Evolutionary conservation across 768 basidiomycete species (phyloP).

Genomic region (Trametes gibbosa): DNA sequence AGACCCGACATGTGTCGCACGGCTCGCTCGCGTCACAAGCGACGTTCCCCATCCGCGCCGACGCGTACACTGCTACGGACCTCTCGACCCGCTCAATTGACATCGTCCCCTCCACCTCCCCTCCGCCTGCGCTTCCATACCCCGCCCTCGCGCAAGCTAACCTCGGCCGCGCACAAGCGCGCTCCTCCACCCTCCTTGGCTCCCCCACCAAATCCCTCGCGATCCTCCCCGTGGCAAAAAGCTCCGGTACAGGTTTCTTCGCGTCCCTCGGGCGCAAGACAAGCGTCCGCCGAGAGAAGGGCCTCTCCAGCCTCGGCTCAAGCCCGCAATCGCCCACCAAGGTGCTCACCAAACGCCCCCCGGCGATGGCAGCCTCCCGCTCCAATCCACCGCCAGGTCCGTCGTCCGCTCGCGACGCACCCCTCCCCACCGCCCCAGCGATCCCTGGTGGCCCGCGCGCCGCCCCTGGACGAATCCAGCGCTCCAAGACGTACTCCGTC

Average conservation of each 20-base stretch:
- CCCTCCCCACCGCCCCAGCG: slow-evolving; percentile 40
- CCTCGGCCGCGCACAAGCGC: slow-evolving; percentile 30
- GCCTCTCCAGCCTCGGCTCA: slow-evolving; percentile 5
- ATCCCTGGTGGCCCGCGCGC: slow-evolving; percentile 78
- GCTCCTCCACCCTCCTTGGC: slow-evolving; percentile 37
- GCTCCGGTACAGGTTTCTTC: slow-evolving; percentile 59
- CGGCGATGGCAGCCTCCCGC: slow-evolving; percentile 24
- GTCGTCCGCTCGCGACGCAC: slow-evolving; percentile 25
- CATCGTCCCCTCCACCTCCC: slow-evolving; percentile 49
- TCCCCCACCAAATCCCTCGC: slow-evolving; percentile 23
- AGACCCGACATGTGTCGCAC: slow-evolving; percentile 66
- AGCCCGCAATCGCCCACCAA: slow-evolving; percentile 33
- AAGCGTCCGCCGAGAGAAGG: slow-evolving; percentile 45
- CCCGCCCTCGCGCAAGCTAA: slow-evolving; percentile 56
- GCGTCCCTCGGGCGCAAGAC: slow-evolving; percentile 71
- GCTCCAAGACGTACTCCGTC: slow-evolving; percentile 66
- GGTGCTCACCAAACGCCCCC: slow-evolving; percentile 37
- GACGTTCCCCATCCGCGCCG: slow-evolving; percentile 78
- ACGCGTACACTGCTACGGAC: slow-evolving; percentile 77
- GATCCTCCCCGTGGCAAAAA: slow-evolving; percentile 35
- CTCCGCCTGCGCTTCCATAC: slow-evolving; percentile 64
- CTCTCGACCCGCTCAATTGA: slow-evolving; percentile 51
- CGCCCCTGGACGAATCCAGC: slow-evolving; percentile 53
- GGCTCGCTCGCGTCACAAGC: slow-evolving; percentile 72
- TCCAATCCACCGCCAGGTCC: slow-evolving; percentile 29